These are phyloP conservation scores for Melocanna baccifera DNA, from an alignment of 176 grass and related monocot genomes.

Conservation along the genomic window DNA sequence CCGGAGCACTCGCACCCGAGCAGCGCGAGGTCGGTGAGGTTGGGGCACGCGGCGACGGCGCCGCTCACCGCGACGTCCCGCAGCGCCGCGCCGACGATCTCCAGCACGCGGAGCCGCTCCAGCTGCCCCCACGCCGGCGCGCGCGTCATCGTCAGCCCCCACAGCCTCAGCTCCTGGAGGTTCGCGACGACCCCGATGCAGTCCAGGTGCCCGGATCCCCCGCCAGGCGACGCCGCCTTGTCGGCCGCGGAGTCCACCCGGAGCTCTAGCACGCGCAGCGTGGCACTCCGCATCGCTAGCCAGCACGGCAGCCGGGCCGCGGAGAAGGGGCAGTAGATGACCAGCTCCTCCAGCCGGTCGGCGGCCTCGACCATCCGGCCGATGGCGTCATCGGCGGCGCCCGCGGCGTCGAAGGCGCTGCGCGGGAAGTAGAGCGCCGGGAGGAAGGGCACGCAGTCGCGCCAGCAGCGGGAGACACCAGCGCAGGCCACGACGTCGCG, in stretches of 20 bases:
- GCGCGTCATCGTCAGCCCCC: conserved; percentile 61
- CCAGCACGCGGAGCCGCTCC: conserved; percentile 51
- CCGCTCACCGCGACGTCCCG: conserved; percentile 50
- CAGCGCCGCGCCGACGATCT: conserved; percentile 64
- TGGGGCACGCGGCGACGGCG: conserved; percentile 63
- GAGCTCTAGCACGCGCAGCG: conserved; percentile 76
- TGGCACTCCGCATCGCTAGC: conserved; percentile 40
- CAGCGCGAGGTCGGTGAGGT: conserved; percentile 67
- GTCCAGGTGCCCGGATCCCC: conserved; percentile 39
- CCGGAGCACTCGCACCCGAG: conserved; percentile 66
- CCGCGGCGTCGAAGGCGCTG: conserved; percentile 47
- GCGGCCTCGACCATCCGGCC: conserved; percentile 64
- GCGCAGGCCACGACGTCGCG: conserved; percentile 72
- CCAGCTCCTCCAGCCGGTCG: conserved; percentile 62
- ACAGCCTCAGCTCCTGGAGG: conserved; percentile 66
- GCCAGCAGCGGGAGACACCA: conserved; percentile 68
- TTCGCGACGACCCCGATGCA: conserved; percentile 38
- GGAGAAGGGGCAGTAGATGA: conserved; percentile 94
- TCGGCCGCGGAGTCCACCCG: conserved; percentile 57
- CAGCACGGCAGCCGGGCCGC: conserved; percentile 38
- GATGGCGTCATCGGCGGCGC: conserved; percentile 52
- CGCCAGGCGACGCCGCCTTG: not conserved
- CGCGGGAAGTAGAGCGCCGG: conserved; percentile 90
- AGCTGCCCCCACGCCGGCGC: conserved; percentile 58
- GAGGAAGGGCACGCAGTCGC: conserved; percentile 66